A percentile compares a stretch with the other conserved stretches of the same genome.
These are phyloP conservation scores for Pythium coloratum DNA, from an alignment of 352 stramenopile genomes.

Conservation along the genomic window DNA sequence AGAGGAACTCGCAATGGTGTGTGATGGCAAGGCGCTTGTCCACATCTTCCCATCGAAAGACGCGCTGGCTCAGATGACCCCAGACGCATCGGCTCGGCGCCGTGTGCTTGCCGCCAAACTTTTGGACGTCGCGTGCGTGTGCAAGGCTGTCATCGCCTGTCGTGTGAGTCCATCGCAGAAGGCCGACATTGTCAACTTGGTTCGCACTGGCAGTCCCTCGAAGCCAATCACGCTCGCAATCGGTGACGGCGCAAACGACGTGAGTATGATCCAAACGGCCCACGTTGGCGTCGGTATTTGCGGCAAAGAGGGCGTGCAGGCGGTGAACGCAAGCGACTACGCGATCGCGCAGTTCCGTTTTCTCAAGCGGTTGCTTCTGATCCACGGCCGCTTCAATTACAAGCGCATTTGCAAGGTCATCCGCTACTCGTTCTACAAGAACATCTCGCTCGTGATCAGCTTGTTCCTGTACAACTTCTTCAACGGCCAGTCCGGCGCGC, in stretches of 20 bases:
- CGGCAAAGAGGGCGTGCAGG: conserved; percentile 89
- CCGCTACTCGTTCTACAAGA: conserved; percentile 88
- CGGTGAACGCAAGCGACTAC: conserved; percentile 92
- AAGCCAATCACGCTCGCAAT: conserved; percentile 90
- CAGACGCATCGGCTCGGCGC: neutral
- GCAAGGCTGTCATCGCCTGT: conserved; percentile 74
- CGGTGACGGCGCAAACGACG: conserved; percentile 94
- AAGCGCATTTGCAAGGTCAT: conserved; percentile 93
- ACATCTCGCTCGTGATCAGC: conserved; percentile 65
- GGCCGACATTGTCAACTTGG: conserved; percentile 73
- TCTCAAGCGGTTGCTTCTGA: conserved; percentile 92
- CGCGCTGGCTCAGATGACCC: neutral
- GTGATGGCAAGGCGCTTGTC: conserved; percentile 47
- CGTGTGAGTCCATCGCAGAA: conserved; percentile 85
- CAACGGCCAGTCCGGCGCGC: conserved; percentile 81
- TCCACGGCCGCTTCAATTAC: conserved; percentile 98
- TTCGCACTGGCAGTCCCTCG: conserved; percentile 54
- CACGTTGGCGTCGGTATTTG: conserved; percentile 94
- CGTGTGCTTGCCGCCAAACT: conserved; percentile 31
- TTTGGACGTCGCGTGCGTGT: conserved; percentile 58
- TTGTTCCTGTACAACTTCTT: conserved; percentile 83
- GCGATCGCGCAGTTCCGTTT: conserved; percentile 94
- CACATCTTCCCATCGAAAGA: conserved; percentile 1
- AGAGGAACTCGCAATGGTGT: conserved; percentile 50
- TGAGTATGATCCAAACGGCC: conserved; percentile 94